Evolutionary conservation across 73 alveolate species (phyloP), one percentile per base, ranked within the genome.

Genomic region (Blepharisma japonicum): DNA sequence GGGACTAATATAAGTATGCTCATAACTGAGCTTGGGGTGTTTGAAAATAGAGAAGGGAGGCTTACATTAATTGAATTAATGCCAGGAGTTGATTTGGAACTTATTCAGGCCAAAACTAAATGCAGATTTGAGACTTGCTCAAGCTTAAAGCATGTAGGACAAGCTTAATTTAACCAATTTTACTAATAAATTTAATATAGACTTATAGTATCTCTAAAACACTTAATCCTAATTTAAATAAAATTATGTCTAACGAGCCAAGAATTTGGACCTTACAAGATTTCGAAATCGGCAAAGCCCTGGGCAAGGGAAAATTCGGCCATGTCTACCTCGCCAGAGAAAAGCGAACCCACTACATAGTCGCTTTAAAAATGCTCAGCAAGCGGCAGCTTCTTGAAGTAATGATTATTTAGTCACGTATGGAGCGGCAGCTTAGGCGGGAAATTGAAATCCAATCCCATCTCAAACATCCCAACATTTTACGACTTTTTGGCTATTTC

Each of bases 391-490:
- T 94, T 45, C 27, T 87, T 56, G 86, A 88, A 71, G 71, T 88
- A 79, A 83, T 83, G 21, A 49, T 81, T 86, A 78, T 55, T 82
- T 32, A 88, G 83, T 54, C 76, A 23, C 61, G 74, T 8, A 89
- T 86, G 68, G 96, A 92, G 86, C 91, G 85, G 74, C 91, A 92
- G 84, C 83, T 94, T 23, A 81, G 97, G 47, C 78, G 96, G 77
- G 99, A 94, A 84, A 94, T 94, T 4, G 99, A 94, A 81, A 92
- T 94, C 53, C 95, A 94, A 74, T 79, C 94, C 49, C 93, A 86
- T 68, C 90, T 94, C 78, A 84, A 86, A 61, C 98, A 94, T 83
- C 78, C 79, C n/a, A 89, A 94, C 83, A 92, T 94, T 49, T 77
- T 92, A 39, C 84, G 94, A 70, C 53, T 94, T 77, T 94, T 87